Conservation (phyloP, 2,329 filamentous ascomycete species). For the Leptosphaerulina australis region DNA sequence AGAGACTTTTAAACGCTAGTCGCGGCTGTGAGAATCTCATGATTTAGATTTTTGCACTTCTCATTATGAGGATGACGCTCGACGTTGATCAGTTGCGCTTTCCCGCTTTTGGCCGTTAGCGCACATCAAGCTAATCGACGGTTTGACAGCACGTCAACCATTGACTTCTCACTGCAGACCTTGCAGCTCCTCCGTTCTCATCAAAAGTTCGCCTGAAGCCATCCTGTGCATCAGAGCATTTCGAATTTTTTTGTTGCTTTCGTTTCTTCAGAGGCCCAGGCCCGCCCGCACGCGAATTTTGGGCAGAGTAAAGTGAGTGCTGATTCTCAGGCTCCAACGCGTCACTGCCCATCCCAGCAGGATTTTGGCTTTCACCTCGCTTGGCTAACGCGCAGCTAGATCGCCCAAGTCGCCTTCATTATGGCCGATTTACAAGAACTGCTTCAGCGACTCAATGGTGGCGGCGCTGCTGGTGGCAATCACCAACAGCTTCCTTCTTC, state of each 20-base stretch:
- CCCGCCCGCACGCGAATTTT: slow-evolving; percentile 31
- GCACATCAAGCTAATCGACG: slow-evolving; percentile 7
- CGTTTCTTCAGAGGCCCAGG: slow-evolving; percentile 12
- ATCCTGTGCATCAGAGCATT: slow-evolving; percentile 17
- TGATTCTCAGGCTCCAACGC: slow-evolving; percentile 5
- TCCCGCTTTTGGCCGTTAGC: slow-evolving; percentile 5
- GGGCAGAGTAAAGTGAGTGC: slow-evolving; percentile 39
- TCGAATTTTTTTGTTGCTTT: background rate
- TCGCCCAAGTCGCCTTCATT: slow-evolving; percentile 29
- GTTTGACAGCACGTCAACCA: slow-evolving; percentile 9
- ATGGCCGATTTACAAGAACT: slow-evolving; percentile 55
- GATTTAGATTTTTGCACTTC: too few species aligned
- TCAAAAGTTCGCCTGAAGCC: slow-evolving; percentile 16
- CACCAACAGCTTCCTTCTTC: slow-evolving; percentile 28
- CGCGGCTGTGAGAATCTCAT: too few species aligned
- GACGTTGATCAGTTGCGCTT: slow-evolving; percentile 5
- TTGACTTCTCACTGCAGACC: slow-evolving; percentile 16
- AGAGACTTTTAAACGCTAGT: too few species aligned
- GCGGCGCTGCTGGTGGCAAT: slow-evolving; percentile 33
- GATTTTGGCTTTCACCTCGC: slow-evolving; percentile 16
- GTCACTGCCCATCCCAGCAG: slow-evolving; percentile 14
- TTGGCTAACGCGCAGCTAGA: slow-evolving; percentile 26
- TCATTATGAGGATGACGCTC: slow-evolving; percentile 4
- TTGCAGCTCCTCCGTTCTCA: slow-evolving; percentile 11
- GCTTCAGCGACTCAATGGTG: slow-evolving; percentile 51